Evolutionary conservation across 1,139 yeast species (phyloP).

Genomic region (Pichia sp.): DNA sequence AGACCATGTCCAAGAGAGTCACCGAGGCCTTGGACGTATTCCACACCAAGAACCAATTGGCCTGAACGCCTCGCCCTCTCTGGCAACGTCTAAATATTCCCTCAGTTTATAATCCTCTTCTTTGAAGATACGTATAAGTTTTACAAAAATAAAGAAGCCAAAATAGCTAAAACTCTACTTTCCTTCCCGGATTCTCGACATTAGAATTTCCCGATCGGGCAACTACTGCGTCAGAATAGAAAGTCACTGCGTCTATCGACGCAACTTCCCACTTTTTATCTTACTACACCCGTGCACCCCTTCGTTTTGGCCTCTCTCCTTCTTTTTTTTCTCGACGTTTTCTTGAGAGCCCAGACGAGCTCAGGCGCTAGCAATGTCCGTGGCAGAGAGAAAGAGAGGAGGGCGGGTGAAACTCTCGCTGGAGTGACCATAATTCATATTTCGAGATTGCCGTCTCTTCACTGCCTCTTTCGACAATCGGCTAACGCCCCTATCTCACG

Average conservation of each 20-base stretch:
- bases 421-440: neutral
- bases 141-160: neutral
- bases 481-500: too few relatives aligned
- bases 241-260: neutral
- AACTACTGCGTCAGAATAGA: neutral
- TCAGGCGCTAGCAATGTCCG: neutral
- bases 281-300: too few relatives aligned
- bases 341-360: neutral
- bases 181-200: neutral
- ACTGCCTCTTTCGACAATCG: neutral
- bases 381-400: neutral
- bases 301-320: too few relatives aligned
- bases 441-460: neutral
- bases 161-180: too few relatives aligned
- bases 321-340: neutral
- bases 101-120: neutral
- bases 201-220: neutral
- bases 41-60: slow-evolving; percentile 54
- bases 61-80: neutral
- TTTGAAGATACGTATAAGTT: neutral
- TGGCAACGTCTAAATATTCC: neutral
- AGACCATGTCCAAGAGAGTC: slow-evolving; percentile 91
- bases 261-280: neutral
- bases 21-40: slow-evolving; percentile 78
- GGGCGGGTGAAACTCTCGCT: neutral